A percentile compares a stretch with the other conserved stretches of the same genome.
These are phyloP conservation scores for Quercus parvula DNA, from an alignment of 306 rosid genomes.

Conservation along the genomic window DNA sequence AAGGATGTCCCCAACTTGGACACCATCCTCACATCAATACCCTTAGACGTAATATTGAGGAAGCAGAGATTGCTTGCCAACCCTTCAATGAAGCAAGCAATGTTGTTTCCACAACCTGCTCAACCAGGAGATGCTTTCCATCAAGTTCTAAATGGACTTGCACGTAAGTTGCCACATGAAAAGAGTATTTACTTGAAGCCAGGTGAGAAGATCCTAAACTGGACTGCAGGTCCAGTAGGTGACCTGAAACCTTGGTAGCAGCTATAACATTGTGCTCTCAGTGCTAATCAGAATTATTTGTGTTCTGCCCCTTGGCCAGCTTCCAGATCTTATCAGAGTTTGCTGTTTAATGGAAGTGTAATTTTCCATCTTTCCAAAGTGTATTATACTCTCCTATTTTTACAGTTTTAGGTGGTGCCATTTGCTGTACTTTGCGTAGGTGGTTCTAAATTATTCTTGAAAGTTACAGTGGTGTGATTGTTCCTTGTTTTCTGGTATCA, in stretches of 20 bases:
- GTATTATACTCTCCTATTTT: background rate
- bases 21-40: constrained; percentile 83
- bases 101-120: constrained; percentile 95
- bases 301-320: constrained; percentile 7
- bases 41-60: constrained; percentile 75
- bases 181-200: constrained; percentile 54
- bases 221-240: constrained; percentile 94
- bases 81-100: constrained; percentile 98
- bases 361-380: background rate
- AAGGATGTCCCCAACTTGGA: constrained; percentile 84
- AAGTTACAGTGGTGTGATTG: background rate
- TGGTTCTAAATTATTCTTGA: background rate
- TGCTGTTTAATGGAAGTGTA: constrained; percentile 23
- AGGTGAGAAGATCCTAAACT: constrained; percentile 71
- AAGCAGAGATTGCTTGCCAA: constrained; percentile 95
- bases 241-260: constrained; percentile 86
- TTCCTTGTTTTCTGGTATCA: background rate
- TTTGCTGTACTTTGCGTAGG: background rate
- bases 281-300: constrained; percentile 22
- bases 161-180: constrained; percentile 81
- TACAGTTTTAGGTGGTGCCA: background rate
- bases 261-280: constrained; percentile 7
- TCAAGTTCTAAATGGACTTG: constrained; percentile 94
- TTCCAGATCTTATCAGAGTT: constrained; percentile 29
- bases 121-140: constrained; percentile 92